Evolutionary conservation across 2,329 filamentous ascomycete genomes (phyloP).

Genomic region (Pseudogymnoascus sp.): DNA sequence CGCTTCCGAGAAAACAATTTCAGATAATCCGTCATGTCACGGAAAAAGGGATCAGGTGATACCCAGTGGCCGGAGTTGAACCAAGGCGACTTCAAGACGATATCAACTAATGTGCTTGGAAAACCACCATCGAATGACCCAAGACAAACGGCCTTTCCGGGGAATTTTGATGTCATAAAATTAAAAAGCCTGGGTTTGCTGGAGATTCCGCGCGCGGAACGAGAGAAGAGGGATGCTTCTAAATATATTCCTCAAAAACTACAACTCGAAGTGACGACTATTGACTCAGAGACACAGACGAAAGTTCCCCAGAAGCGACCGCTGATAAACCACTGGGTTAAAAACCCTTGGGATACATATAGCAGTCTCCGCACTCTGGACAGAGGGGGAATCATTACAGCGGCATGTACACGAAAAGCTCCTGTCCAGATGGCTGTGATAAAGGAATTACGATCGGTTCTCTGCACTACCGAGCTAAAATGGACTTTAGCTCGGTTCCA

Average conservation of each 20-base stretch:
- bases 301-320: neutral
- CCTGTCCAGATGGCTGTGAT: constrained; percentile 13
- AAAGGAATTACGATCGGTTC: constrained; percentile 13
- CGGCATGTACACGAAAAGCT: constrained; percentile 13
- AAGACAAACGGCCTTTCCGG: neutral
- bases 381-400: constrained; percentile 14
- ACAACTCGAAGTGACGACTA: neutral
- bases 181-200: neutral
- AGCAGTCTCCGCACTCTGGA: constrained; percentile 11
- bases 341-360: constrained; percentile 14
- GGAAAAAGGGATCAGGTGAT: neutral
- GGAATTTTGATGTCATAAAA: neutral
- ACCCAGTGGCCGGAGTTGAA: neutral
- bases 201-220: neutral
- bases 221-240: neutral
- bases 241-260: neutral
- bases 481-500: constrained; percentile 12
- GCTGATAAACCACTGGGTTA: neutral
- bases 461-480: constrained; percentile 12
- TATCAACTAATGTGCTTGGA: neutral
- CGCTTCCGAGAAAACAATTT: neutral
- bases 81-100: neutral
- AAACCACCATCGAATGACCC: neutral
- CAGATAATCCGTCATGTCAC: neutral
- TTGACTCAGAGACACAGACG: neutral